Conservation (phyloP, 495 filamentous ascomycete species). For the Trichoderma asperelloides region DNA sequence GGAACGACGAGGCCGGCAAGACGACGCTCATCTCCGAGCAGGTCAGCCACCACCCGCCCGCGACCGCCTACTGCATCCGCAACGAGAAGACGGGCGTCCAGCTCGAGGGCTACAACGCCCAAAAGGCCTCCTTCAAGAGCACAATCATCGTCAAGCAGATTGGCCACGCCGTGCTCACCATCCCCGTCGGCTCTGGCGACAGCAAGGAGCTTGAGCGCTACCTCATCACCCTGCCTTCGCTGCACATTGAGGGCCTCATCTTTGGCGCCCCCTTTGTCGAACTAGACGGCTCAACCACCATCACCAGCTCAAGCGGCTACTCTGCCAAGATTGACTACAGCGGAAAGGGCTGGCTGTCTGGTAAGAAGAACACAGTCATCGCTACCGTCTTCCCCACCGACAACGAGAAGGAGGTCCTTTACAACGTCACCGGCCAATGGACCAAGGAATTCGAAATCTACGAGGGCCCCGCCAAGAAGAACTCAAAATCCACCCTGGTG, state of each 20-base stretch:
- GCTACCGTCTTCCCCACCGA: slow-evolving; percentile 56
- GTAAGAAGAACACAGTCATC: slow-evolving; percentile 88
- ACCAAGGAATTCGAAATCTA: slow-evolving; percentile 74
- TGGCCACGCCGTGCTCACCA: slow-evolving; percentile 78
- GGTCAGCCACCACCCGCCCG: slow-evolving; percentile 95
- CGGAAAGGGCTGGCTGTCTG: slow-evolving; percentile 86
- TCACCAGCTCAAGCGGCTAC: slow-evolving; percentile 77
- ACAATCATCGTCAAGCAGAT: slow-evolving; percentile 96
- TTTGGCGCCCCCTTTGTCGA: slow-evolving; percentile 88
- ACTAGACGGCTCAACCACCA: slow-evolving; percentile 72
- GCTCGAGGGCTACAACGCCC: slow-evolving; percentile 94
- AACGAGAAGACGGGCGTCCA: slow-evolving; percentile 77
- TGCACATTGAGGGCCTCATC: slow-evolving; percentile 91
- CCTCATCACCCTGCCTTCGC: slow-evolving; percentile 82
- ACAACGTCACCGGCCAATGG: slow-evolving; percentile 87
- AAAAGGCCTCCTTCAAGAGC: slow-evolving; percentile 86
- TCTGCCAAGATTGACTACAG: slow-evolving; percentile 89
- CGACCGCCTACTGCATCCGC: slow-evolving; percentile 86
- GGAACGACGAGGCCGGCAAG: slow-evolving; percentile 67
- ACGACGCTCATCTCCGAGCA: slow-evolving; percentile 56
- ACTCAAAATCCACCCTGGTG: slow-evolving; percentile 39
- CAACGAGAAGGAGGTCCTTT: slow-evolving; percentile 64
- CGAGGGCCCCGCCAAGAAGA: slow-evolving; percentile 58
- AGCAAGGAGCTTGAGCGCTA: slow-evolving; percentile 50
- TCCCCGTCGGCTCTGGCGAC: slow-evolving; percentile 48